These are phyloP conservation scores for Triadica sebifera DNA, from an alignment of 345 rosid species.

Conservation along the genomic window DNA sequence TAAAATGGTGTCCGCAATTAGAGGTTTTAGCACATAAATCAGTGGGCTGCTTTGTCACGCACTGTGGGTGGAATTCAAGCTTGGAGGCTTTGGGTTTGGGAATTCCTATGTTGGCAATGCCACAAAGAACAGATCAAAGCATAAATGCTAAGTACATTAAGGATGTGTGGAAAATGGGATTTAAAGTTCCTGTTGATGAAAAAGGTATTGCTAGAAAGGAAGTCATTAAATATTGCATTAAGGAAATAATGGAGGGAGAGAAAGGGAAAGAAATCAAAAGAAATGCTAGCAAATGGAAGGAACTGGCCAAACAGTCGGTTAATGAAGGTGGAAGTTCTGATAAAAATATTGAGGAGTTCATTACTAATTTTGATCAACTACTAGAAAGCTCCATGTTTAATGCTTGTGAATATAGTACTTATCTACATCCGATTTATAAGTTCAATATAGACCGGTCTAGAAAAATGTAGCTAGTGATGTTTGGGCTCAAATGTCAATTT, in stretches of 20 bases:
- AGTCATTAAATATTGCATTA: conserved; percentile 18
- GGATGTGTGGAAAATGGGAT: conserved; percentile 41
- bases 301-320: conserved; percentile 25
- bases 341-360: conserved; percentile 29
- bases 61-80: conserved; percentile 39
- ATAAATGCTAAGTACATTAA: conserved; percentile 35
- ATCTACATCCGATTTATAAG: no score
- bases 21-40: conserved; percentile 32
- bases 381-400: no score
- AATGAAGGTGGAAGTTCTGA: no score
- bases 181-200: conserved; percentile 19
- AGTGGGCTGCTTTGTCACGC: conserved; percentile 41
- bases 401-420: no score
- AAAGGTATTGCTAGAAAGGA: conserved; percentile 20
- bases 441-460: no score
- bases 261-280: conserved; percentile 26
- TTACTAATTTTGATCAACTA: not conserved
- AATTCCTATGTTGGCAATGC: conserved; percentile 43
- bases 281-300: conserved; percentile 37
- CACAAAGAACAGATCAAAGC: conserved; percentile 41
- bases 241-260: conserved; percentile 34
- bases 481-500: no score
- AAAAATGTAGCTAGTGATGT: no score
- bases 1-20: conserved; percentile 38
- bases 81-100: conserved; percentile 43